These are phyloP conservation scores for Dichotomopilus funicola DNA, from an alignment of 2,329 filamentous ascomycete genomes.

Conservation along the genomic window DNA sequence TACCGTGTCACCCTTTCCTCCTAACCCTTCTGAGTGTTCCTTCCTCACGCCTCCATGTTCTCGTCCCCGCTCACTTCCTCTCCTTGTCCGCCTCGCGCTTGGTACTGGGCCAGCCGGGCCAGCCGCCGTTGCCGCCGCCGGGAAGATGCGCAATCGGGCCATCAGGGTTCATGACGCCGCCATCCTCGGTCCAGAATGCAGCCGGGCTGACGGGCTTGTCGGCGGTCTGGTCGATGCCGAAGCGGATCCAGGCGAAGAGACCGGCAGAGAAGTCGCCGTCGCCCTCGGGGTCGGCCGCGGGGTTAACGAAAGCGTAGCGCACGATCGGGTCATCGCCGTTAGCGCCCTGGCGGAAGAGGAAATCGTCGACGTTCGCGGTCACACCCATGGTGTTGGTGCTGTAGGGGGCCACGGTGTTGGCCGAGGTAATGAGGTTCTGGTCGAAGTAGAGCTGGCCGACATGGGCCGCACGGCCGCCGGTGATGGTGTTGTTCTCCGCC, in stretches of 20 bases:
- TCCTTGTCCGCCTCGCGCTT: not conserved
- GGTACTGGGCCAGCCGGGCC: not conserved
- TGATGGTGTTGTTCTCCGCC: conserved; percentile 27
- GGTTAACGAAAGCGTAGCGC: conserved; percentile 23
- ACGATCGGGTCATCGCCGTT: conserved; percentile 29
- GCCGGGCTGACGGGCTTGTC: conserved; percentile 23
- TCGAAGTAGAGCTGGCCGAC: conserved; percentile 29
- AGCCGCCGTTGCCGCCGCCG: not conserved
- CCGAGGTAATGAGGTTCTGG: conserved; percentile 22
- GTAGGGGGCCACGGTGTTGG: conserved; percentile 24
- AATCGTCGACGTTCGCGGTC: conserved; percentile 24
- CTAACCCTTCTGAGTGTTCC: not conserved
- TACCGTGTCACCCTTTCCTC: not conserved
- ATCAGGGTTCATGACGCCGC: conserved; percentile 26
- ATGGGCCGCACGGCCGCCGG: conserved; percentile 24
- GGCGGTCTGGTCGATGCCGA: conserved; percentile 26
- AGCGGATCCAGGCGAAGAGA: conserved; percentile 28
- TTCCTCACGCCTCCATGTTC: not conserved
- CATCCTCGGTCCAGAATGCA: conserved; percentile 22
- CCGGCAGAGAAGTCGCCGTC: conserved; percentile 24
- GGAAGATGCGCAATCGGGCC: conserved; percentile 17
- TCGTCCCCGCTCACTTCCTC: not conserved
- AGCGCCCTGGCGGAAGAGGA: conserved; percentile 24
- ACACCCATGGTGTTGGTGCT: conserved; percentile 24
- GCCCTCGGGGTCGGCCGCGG: too few relatives aligned